Conservation (phyloP, 2,329 filamentous ascomycete genomes). For the Zymoseptoria brevis region DNA sequence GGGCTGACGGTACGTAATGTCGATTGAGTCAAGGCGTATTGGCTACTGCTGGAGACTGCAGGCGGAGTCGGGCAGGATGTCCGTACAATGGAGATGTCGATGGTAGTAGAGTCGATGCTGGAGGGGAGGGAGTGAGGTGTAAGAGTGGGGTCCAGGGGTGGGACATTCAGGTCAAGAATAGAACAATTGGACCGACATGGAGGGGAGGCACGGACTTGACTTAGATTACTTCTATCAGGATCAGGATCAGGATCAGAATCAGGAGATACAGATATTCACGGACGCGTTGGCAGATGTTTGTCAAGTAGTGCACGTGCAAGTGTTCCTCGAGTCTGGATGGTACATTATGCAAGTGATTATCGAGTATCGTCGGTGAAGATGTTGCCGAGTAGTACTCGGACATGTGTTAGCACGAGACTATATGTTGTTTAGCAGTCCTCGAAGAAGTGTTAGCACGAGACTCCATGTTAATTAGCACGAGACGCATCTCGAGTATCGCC, state of each 20-base stretch:
- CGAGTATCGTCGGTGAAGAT: neutral
- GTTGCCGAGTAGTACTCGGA: neutral
- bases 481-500: too few species aligned
- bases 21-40: neutral
- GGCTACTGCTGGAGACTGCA: neutral
- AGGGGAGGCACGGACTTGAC: neutral
- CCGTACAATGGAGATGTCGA: neutral
- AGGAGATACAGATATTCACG: neutral
- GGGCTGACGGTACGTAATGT: neutral
- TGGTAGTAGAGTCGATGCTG: neutral
- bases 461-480: too few species aligned
- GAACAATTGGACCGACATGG: neutral
- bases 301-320: neutral
- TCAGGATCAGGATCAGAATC: too few species aligned
- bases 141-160: neutral
- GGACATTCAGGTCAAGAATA: neutral
- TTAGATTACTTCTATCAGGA: neutral
- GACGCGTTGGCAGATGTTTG: neutral
- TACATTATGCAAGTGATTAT: neutral
- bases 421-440: too few species aligned
- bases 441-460: too few species aligned
- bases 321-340: neutral
- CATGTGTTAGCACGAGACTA: neutral
- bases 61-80: neutral
- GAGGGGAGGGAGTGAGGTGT: neutral